Evolutionary conservation across 1,139 yeast species (phyloP).

Genomic region (Yamadazyma atmosphaerica): DNA sequence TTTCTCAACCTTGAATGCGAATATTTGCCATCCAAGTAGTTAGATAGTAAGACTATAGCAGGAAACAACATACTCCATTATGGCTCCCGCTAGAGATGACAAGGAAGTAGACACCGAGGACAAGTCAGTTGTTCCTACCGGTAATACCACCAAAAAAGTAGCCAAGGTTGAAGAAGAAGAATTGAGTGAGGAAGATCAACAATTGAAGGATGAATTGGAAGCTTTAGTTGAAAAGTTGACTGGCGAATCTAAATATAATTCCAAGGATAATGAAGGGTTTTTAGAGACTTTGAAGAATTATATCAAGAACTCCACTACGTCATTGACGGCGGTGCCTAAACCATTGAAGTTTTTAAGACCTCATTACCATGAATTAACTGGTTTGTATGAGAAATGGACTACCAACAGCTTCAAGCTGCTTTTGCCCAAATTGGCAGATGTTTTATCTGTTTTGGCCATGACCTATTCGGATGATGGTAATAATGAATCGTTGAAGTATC

Average conservation of each 20-base stretch:
- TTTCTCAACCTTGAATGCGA: background rate
- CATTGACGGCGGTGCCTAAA: slow-evolving; percentile 99
- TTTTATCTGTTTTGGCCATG: slow-evolving; percentile 92
- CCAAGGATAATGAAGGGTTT: slow-evolving; percentile 56
- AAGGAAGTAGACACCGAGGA: background rate
- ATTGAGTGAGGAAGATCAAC: slow-evolving; percentile 90
- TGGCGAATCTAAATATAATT: slow-evolving; percentile 26
- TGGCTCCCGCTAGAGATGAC: slow-evolving; percentile 2
- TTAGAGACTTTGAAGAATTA: slow-evolving; percentile 69
- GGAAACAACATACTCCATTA: background rate
- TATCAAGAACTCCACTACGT: slow-evolving; percentile 91
- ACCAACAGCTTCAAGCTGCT: slow-evolving; percentile 16
- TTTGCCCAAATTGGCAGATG: slow-evolving; percentile 57
- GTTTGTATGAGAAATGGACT: slow-evolving; percentile 67
- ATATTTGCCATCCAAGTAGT: slow-evolving; percentile 1
- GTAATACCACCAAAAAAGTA: slow-evolving; percentile 23
- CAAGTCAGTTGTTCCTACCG: slow-evolving; percentile 4
- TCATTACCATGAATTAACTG: slow-evolving; percentile 67
- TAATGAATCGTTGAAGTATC: slow-evolving; percentile 77
- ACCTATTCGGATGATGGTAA: slow-evolving; percentile 86
- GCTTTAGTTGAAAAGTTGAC: slow-evolving; percentile 74
- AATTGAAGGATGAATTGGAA: slow-evolving; percentile 84
- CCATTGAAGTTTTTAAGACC: slow-evolving; percentile 95
- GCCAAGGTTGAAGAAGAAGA: slow-evolving; percentile 59
- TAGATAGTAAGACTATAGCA: background rate